Percentiles rank a stretch among this genome's conserved stretches.
Evolutionary conservation across 2,329 filamentous ascomycete species (phyloP).

Genomic region (Fusarium foetens): DNA sequence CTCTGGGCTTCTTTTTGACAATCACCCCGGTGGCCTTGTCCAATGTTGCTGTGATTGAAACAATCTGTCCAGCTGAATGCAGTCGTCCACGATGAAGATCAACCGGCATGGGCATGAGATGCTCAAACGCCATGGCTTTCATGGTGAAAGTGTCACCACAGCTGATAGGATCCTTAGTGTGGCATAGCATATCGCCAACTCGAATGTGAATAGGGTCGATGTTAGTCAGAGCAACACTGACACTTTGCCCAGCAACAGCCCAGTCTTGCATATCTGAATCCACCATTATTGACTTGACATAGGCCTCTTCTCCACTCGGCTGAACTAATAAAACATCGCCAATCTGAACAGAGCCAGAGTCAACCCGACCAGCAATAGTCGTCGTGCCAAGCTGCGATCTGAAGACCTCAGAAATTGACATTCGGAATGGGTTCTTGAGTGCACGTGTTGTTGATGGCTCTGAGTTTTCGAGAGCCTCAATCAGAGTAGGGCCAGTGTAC

Average conservation of each 20-base stretch:
- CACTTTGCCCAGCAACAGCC: conserved; percentile 92
- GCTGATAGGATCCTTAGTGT: conserved; percentile 71
- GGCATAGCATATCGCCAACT: conserved; percentile 88
- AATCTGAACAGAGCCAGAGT: conserved; percentile 83
- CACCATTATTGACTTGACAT: conserved; percentile 83
- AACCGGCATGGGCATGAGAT: conserved; percentile 86
- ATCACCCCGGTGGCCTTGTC: conserved; percentile 83
- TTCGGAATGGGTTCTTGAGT: conserved; percentile 80
- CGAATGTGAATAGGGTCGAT: conserved; percentile 86
- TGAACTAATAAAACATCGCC: conserved; percentile 84
- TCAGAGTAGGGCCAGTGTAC: conserved; percentile 82
- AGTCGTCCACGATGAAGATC: conserved; percentile 89
- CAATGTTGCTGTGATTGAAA: conserved; percentile 75
- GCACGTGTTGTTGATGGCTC: conserved; percentile 74
- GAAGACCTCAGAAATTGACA: conserved; percentile 91
- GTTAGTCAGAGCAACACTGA: conserved; percentile 82
- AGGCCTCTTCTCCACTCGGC: conserved; percentile 82
- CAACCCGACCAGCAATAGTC: conserved; percentile 86
- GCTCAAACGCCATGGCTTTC: conserved; percentile 89
- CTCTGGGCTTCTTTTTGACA: conserved; percentile 83
- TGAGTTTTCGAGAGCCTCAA: conserved; percentile 86
- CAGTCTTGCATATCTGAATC: conserved; percentile 80
- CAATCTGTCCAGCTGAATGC: conserved; percentile 80
- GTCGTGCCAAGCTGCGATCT: conserved; percentile 82
- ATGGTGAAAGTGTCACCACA: conserved; percentile 80